A percentile compares a stretch with the other conserved stretches of the same genome.
These are phyloP conservation scores for Chrysanthemum lavandulifolium DNA, from an alignment of 129 eudicot species.

Conservation along the genomic window DNA sequence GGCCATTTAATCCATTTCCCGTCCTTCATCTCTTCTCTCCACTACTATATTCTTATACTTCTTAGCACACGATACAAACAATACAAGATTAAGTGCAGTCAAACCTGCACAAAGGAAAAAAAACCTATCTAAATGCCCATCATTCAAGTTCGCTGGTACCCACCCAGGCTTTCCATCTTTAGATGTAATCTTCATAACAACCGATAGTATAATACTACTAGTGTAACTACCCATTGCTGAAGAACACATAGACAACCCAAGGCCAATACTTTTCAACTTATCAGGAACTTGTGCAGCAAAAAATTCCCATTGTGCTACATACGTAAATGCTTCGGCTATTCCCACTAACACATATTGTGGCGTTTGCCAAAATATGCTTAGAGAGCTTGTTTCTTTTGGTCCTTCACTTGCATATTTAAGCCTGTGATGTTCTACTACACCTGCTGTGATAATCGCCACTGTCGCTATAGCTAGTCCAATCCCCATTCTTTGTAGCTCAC, in stretches of 20 bases:
- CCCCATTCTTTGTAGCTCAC: slow-evolving; percentile 62
- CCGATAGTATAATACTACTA: slow-evolving; percentile 44
- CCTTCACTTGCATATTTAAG: slow-evolving; percentile 39
- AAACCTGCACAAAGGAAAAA: slow-evolving; percentile 61
- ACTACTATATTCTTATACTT: slow-evolving; percentile 53
- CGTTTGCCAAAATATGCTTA: slow-evolving; percentile 65
- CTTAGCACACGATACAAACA: slow-evolving; percentile 56
- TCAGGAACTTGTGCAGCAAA: slow-evolving; percentile 68
- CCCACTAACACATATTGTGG: slow-evolving; percentile 72
- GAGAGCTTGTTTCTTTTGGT: slow-evolving; percentile 46
- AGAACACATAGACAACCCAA: slow-evolving; percentile 61
- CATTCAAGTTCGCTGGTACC: slow-evolving; percentile 61
- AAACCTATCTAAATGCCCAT: slow-evolving; percentile 60
- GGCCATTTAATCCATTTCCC: slow-evolving; percentile 28
- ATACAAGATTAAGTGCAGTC: slow-evolving; percentile 52
- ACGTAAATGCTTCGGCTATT: slow-evolving; percentile 60
- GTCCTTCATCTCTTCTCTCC: slow-evolving; percentile 51
- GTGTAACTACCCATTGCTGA: slow-evolving; percentile 61
- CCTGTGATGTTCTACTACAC: slow-evolving; percentile 55
- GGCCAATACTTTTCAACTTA: slow-evolving; percentile 61
- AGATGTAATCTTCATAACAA: slow-evolving; percentile 57
- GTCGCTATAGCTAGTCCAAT: slow-evolving; percentile 61
- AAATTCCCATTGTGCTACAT: slow-evolving; percentile 67
- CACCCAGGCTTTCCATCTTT: slow-evolving; percentile 60
- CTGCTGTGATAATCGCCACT: slow-evolving; percentile 50